phyloP scores from a whole-genome alignment of 169 alveolate genomes.

The Plasmodium cynomolgi region DNA sequence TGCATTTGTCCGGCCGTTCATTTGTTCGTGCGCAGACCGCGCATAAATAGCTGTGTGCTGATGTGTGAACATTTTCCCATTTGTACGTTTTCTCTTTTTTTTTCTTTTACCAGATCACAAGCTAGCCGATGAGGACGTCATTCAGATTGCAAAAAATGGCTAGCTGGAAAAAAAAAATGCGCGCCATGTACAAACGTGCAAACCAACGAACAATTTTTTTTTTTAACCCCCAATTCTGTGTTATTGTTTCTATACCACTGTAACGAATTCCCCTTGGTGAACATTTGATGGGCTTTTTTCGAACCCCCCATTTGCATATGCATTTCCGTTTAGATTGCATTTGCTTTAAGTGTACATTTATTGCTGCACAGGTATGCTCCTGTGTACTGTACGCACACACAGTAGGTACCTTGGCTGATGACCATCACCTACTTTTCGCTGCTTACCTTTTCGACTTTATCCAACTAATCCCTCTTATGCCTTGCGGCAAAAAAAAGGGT shows the following conservation, averaged over 20 bases:
- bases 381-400: not conserved
- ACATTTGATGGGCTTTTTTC: not conserved
- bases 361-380: not conserved
- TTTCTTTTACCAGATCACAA: constrained; percentile 75
- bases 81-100: not conserved
- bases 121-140: constrained; percentile 87
- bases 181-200: not conserved
- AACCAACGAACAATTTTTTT: not conserved
- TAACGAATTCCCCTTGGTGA: not conserved
- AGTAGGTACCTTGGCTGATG: not conserved
- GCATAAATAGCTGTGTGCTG: not conserved
- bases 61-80: not conserved
- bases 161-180: not conserved
- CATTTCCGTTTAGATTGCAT: not conserved
- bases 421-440: not conserved
- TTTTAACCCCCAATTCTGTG: not conserved
- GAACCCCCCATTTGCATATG: not conserved
- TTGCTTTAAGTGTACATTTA: not conserved
- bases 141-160: constrained; percentile 85
- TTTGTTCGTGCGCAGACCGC: not conserved
- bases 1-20: not conserved
- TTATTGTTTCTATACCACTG: not conserved
- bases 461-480: not conserved
- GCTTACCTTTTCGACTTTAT: not conserved
- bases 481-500: not conserved